Evolutionary conservation across 2,329 filamentous ascomycete genomes (phyloP).

Genomic region (Botrytis porri): DNA sequence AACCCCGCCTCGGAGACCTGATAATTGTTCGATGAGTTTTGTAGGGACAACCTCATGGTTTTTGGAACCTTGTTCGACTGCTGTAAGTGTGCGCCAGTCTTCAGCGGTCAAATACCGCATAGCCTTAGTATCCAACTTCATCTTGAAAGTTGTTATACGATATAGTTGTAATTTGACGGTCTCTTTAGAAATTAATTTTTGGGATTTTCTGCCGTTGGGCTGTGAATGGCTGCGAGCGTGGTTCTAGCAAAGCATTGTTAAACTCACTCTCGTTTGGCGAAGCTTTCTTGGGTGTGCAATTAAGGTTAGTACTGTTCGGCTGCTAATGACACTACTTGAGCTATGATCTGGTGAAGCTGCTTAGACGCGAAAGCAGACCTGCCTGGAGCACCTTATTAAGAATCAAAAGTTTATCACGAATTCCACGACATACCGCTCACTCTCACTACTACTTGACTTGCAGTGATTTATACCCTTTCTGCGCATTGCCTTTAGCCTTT

Average conservation of each 20-base stretch:
- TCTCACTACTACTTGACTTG: conserved; percentile 17
- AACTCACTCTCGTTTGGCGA: background rate
- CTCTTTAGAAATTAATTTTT: background rate
- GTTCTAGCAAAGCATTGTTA: background rate
- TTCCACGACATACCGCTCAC: conserved; percentile 33
- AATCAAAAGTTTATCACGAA: conserved; percentile 30
- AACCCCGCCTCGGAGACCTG: conserved; percentile 78
- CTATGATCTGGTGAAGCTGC: conserved; percentile 22
- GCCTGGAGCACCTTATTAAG: conserved; percentile 25
- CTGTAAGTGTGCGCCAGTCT: conserved; percentile 93
- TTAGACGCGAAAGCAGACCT: conserved; percentile 23
- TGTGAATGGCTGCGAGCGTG: conserved; percentile 5
- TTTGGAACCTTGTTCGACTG: conserved; percentile 88
- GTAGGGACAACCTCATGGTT: conserved; percentile 98
- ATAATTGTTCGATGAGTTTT: conserved; percentile 77
- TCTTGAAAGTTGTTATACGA: conserved; percentile 41
- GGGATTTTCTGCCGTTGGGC: conserved; percentile 13
- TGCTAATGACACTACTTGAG: conserved; percentile 18
- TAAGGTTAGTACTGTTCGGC: conserved; percentile 15
- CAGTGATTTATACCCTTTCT: conserved; percentile 8
- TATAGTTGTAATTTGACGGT: background rate
- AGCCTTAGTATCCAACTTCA: conserved; percentile 94
- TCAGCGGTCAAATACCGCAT: conserved; percentile 89
- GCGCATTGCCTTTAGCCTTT: conserved; percentile 16
- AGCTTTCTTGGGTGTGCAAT: conserved; percentile 4